A percentile compares a stretch with the other conserved stretches of the same genome.
Conservation (phyloP, 257 asterid genomes). For the Ilex asprella region DNA sequence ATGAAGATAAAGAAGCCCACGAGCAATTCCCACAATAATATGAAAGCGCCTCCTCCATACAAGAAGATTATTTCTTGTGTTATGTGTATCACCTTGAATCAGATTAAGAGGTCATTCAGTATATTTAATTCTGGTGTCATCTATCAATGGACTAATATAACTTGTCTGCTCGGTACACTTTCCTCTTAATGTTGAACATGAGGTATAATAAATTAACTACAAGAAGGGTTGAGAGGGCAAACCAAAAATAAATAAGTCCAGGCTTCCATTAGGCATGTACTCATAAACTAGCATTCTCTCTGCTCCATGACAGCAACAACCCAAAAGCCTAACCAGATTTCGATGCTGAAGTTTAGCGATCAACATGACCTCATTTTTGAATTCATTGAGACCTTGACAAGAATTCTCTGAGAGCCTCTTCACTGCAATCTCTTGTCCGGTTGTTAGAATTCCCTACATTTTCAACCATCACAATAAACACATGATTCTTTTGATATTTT, state of each 20-base stretch:
- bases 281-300: not conserved
- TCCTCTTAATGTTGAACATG: no score
- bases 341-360: conserved; percentile 52
- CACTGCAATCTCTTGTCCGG: conserved; percentile 45
- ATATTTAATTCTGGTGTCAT: no score
- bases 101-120: not conserved
- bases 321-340: conserved; percentile 18
- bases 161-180: no score
- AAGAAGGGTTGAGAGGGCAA: no score
- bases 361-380: conserved; percentile 39
- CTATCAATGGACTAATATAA: no score
- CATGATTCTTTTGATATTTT: no score
- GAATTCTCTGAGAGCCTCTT: conserved; percentile 41
- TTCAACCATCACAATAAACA: no score
- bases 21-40: not conserved
- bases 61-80: not conserved
- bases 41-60: not conserved
- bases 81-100: not conserved
- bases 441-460: conserved; percentile 32
- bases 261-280: not conserved
- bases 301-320: not conserved
- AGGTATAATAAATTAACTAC: no score
- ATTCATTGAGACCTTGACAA: conserved; percentile 43
- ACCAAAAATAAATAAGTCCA: not conserved
- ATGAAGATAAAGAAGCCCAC: no score